Percentiles rank a stretch among this genome's conserved stretches.
Evolutionary conservation across 139 green algal species (phyloP).

Genomic region (Gonium pectorale): DNA sequence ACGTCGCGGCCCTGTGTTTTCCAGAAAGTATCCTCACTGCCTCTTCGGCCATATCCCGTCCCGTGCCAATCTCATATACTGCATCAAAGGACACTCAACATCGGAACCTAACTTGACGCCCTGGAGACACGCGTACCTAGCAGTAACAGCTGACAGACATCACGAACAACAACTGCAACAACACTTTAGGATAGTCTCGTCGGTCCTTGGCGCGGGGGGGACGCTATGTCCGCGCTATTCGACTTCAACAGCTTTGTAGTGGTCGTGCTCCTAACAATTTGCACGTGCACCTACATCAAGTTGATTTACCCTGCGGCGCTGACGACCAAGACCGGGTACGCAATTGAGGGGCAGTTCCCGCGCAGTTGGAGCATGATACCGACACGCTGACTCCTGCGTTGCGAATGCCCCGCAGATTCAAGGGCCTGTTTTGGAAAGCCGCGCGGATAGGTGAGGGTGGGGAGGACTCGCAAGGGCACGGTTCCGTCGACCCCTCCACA

Average conservation of each 20-base stretch:
- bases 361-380: not conserved
- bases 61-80: no score
- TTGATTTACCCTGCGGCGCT: constrained; percentile 78
- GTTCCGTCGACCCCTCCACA: not conserved
- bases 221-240: constrained; percentile 95
- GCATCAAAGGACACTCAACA: no score
- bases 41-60: no score
- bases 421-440: constrained; percentile 92
- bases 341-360: not conserved
- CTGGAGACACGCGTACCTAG: no score
- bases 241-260: constrained; percentile 94
- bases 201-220: no score
- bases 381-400: not conserved
- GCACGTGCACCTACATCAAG: constrained; percentile 97
- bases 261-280: constrained; percentile 94
- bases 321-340: constrained; percentile 80
- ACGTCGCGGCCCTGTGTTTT: no score
- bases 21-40: no score
- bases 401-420: constrained; percentile 67
- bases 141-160: no score
- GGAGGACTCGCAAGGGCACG: not conserved
- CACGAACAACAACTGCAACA: no score
- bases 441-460: constrained; percentile 77
- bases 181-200: no score
- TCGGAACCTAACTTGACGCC: no score